Base-by-base conservation (phyloP, 495 filamentous ascomycete genomes). In the Podospora conica region DNA sequence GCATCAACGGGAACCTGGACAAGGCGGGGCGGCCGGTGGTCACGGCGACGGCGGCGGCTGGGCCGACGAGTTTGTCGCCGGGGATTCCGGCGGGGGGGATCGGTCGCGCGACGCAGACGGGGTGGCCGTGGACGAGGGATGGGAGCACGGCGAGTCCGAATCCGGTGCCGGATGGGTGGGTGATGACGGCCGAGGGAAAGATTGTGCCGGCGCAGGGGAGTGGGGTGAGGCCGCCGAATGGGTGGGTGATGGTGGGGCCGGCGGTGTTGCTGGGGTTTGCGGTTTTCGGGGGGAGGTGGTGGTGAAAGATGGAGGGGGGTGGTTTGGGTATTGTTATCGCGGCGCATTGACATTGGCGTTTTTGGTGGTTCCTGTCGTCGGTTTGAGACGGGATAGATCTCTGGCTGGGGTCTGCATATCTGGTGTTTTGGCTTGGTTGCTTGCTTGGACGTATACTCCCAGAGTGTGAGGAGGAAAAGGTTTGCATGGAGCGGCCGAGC, bases 121-220 rank as follows among this genome's bases (percentile, higher is more conserved):
- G 82, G 55, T 90, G 85, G 78, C 88, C 88, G 25, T 91, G 87
- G 86, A 79, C 86, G 18, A 72, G 76, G 1, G 73, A 65, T 9
- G 73, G 78, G 9, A 48, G 40, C 18, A 77, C 74, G 11, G 77
- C 70, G 69, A 20, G 73, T 81, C 27, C 53, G 12, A 55, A 48
- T 54, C 81, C 84, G 58, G 79, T 90, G 15, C 87, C 90, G 20
- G 84, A 79, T 68, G 90, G 89, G 23, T 96, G 90, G 90, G 84
- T 88, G 59, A 89, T 90, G 70, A 88, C 88, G 53, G 80, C 84
- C 58, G 84, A 85, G 58, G 88, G 91, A 65, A 91, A 89, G 77
- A 80, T 90, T 55, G 77, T 87, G 54, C 87, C 87, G 55, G 81
- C 84, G 31, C 78, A 80, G 66, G 77, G 80, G 53, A 76, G 79